These are phyloP conservation scores for Panus rudis DNA, from an alignment of 768 basidiomycete genomes.

Conservation along the genomic window DNA sequence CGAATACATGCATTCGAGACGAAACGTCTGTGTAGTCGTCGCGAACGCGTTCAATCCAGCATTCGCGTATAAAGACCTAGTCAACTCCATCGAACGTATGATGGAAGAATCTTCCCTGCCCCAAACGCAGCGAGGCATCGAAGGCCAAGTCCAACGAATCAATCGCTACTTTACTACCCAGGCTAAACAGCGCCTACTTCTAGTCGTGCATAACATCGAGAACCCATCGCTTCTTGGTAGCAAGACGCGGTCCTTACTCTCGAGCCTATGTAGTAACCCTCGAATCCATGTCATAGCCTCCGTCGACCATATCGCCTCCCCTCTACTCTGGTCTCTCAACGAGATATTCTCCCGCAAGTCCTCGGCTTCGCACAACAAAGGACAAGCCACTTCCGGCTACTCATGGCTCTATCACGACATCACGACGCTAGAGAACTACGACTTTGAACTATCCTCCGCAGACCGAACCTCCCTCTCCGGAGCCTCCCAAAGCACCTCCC, in stretches of 20 bases:
- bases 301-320: conserved; percentile 79
- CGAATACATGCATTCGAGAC: background rate
- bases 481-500: conserved; percentile 28
- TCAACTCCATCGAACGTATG: conserved; percentile 38
- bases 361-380: conserved; percentile 4
- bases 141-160: conserved; percentile 51
- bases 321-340: conserved; percentile 76
- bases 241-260: conserved; percentile 60
- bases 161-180: conserved; percentile 56
- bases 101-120: conserved; percentile 41
- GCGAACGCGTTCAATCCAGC: conserved; percentile 73
- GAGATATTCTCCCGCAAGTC: conserved; percentile 39
- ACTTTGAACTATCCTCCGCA: conserved; percentile 63
- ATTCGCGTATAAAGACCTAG: conserved; percentile 53
- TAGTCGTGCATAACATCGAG: conserved; percentile 90
- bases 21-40: conserved; percentile 50
- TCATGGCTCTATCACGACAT: conserved; percentile 87
- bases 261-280: conserved; percentile 64
- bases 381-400: conserved; percentile 34
- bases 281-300: conserved; percentile 80
- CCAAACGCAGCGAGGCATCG: conserved; percentile 24
- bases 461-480: conserved; percentile 59
- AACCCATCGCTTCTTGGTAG: conserved; percentile 56
- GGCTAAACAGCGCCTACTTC: conserved; percentile 40
- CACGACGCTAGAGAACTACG: conserved; percentile 79